Conservation (phyloP, 352 stramenopile species). For the Peronospora belbahrii region DNA sequence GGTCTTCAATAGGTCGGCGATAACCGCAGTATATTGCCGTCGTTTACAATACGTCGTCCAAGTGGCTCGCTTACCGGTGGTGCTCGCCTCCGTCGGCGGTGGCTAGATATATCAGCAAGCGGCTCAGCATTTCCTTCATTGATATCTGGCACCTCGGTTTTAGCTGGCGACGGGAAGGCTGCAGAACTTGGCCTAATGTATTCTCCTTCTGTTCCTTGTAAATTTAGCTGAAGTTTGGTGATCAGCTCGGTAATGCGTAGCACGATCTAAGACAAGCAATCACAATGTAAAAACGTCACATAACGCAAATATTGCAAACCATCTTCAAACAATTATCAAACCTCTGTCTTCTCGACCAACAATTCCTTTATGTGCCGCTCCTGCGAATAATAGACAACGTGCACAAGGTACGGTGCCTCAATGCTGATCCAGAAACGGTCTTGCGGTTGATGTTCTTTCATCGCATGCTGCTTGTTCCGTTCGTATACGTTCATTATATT, state of each 20-base stretch:
- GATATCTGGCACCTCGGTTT: conserved; percentile 1
- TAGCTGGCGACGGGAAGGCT: conserved; percentile 1
- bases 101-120: conserved; percentile 7
- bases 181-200: background rate
- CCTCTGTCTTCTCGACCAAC: conserved; percentile 67
- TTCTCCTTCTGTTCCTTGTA: conserved; percentile 23
- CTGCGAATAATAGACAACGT: conserved; percentile 72
- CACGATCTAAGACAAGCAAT: conserved; percentile 33
- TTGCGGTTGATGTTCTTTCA: conserved; percentile 23
- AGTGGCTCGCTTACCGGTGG: conserved; percentile 24
- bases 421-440: conserved; percentile 69
- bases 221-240: conserved; percentile 25
- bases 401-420: conserved; percentile 53
- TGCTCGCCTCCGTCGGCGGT: conserved; percentile 12
- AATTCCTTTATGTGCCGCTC: conserved; percentile 53
- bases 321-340: conserved; percentile 8
- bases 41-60: conserved; percentile 14
- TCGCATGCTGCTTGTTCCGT: conserved; percentile 25
- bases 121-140: conserved; percentile 6
- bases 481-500: conserved; percentile 39
- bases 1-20: conserved; percentile 12
- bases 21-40: conserved; percentile 22
- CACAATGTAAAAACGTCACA: conserved; percentile 1
- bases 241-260: conserved; percentile 53
- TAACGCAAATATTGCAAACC: background rate